Base-by-base conservation (phyloP, 768 basidiomycete species). In the Serendipita vermifera region DNA sequence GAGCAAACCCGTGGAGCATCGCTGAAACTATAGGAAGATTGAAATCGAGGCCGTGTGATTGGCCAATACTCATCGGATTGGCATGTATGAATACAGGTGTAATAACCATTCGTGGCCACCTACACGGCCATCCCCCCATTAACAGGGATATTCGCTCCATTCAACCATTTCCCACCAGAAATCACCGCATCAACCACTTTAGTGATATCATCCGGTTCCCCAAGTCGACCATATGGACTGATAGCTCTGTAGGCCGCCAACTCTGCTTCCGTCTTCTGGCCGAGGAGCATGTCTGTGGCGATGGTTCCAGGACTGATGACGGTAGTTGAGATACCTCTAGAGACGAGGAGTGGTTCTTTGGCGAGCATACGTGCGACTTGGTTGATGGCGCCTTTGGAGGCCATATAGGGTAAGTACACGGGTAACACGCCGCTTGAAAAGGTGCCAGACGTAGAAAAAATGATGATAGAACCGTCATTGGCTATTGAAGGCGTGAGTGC, bases 301-400 rank as follows among this genome's bases (percentile, higher is more conserved):
- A 75, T 73, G 2, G 79, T 76, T 0, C 79, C 78, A 3, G 78
- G 77, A 1, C 77, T 74, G 55, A 81, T 65, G 20, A 74, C 74
- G 67, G 81, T 81, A 33, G 80, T 79, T 0, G 77, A 80, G 60
- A 81, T 72, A 9, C 76, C 77, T 6, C 69, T 20, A 9, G 46
- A 51, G 46, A 29, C 6, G 31, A 51, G 70, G 5, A 29, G n/a
- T 51, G 24, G 22, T 57, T 81, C 78, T 58, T 81, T 79, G 3
- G 79, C 75, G 15, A 82, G 73, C 22, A 79, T 73, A 14, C 79
- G 74, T 33, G 75, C 67, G 39, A 80, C 68, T 59, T 81, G 80
- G 63, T 81, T 79, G 55, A 81, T 69, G 1, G 80, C 79, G 33
- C 77, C 80, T 64, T 81, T 80, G 0, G 78, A 73, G 27, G 76